These are phyloP conservation scores for Pythium grandisporangium DNA, from an alignment of 352 stramenopile species.

Conservation along the genomic window DNA sequence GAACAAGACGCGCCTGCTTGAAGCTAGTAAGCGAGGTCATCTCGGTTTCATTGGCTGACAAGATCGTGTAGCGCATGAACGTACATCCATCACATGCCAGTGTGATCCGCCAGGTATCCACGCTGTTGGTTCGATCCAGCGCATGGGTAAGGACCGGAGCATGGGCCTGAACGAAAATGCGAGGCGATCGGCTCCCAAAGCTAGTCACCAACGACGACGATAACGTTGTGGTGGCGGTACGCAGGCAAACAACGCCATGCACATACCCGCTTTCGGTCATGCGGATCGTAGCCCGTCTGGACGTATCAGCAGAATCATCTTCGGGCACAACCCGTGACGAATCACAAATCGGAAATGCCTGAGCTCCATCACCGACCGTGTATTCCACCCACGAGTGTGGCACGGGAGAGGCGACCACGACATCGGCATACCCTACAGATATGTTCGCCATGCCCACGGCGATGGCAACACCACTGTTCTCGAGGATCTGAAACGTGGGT, in stretches of 20 bases:
- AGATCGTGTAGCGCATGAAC: constrained; percentile 38
- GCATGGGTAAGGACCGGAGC: constrained; percentile 19
- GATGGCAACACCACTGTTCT: not conserved
- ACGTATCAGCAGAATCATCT: constrained; percentile 5
- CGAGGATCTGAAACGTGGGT: constrained; percentile 17
- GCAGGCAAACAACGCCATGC: constrained; percentile 39
- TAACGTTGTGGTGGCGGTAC: constrained; percentile 11
- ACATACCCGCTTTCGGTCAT: constrained; percentile 37
- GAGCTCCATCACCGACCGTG: constrained; percentile 39
- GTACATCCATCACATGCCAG: constrained; percentile 25
- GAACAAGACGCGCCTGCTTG: constrained; percentile 3
- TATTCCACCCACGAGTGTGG: constrained; percentile 37
- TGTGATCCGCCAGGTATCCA: constrained; percentile 30
- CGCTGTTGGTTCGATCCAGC: constrained; percentile 14
- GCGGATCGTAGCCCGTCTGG: constrained; percentile 3
- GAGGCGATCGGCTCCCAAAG: constrained; percentile 30
- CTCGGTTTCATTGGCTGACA: constrained; percentile 3
- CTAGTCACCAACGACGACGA: constrained; percentile 22
- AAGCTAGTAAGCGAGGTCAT: not conserved
- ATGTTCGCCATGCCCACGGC: constrained; percentile 2
- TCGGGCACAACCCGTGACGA: not conserved
- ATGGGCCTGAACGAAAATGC: constrained; percentile 32
- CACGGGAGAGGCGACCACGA: constrained; percentile 29
- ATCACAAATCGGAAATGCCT: constrained; percentile 37
- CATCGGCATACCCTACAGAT: constrained; percentile 10